Base-by-base conservation (phyloP, 169 alveolate genomes). In the Cystoisospora suis region DNA sequence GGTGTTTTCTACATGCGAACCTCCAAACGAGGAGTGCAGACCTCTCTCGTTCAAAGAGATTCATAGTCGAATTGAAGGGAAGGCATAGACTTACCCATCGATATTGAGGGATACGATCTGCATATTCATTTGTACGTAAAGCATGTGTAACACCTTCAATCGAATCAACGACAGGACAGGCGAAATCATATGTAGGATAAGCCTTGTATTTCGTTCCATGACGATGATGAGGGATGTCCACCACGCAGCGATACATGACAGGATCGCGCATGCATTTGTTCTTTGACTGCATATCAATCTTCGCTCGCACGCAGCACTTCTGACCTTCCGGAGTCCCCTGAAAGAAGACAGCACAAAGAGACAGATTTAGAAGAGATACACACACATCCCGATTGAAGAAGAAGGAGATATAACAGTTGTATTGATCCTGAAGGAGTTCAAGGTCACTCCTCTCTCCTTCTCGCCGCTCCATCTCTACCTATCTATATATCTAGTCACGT, bases 221-320 rank as follows among this genome's bases (percentile, higher is more conserved):
- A 91, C 98, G 96, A 94, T 97, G 99, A 93, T 98, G 99, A 7
- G 98, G 99, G 36, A 94, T 96, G 65, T 94, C 97, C 58, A 96
- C 96, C 56, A 93, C 93, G 93, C 98, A 97, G 69, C 99, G 95
- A 93, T 98, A 99, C 83, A 98, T 93, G 12, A 98, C 99, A 29
- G 99, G 99, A 88, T 99, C 99, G 91, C 99, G 97, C 97, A 98
- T 95, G 91, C 99, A 98, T 91, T 98, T 98, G 93, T 98, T 98
- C 65, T 96, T 95, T 91, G 96, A 93, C 87, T 95, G 94, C 99
- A 98, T 98, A 94, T 98, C 97, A 58, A 99, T 97, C 93, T 98
- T 98, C 7, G 99, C 99, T 80, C 99, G 97, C 38, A 98, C 97
- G 91, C 99, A 98, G 96, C 97, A 98, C 77, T 94, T 97, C 91